Evolutionary conservation across 306 rosid genomes (phyloP).

Genomic region (Dalbergia oliveri): DNA sequence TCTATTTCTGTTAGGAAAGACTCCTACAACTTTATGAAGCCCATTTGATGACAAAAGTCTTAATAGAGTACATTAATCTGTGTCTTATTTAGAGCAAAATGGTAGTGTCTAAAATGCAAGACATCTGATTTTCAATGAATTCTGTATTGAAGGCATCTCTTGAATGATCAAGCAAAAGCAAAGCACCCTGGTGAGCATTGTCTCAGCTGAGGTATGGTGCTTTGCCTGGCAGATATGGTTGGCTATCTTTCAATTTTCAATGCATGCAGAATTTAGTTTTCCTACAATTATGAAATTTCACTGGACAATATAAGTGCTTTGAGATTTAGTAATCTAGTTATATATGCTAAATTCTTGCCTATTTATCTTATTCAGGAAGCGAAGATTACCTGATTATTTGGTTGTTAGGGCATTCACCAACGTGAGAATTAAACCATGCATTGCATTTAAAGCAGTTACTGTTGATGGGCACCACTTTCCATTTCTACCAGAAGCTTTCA

Average conservation of each 20-base stretch:
- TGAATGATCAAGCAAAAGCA: conserved; percentile 18
- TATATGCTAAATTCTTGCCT: not conserved
- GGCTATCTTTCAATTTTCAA: not conserved
- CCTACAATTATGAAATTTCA: conserved; percentile 16
- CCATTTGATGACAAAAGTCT: not conserved
- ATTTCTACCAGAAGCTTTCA: conserved; percentile 1
- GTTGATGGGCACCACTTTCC: not conserved
- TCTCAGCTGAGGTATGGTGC: conserved; percentile 28
- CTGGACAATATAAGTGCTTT: not conserved
- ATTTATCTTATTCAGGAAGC: not conserved
- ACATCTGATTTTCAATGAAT: conserved; percentile 35
- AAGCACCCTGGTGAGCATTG: conserved; percentile 9
- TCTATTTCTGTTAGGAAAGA: not conserved
- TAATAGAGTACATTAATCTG: not conserved
- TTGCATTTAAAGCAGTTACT: conserved; percentile 7
- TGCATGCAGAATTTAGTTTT: conserved; percentile 7
- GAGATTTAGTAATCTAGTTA: not conserved
- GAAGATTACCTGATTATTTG: not conserved
- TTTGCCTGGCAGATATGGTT: not conserved
- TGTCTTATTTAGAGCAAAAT: conserved; percentile 20
- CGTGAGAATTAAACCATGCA: conserved; percentile 9
- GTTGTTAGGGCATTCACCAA: conserved; percentile 21
- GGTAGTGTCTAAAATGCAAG: conserved; percentile 11
- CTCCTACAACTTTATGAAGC: not conserved
- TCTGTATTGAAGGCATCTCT: conserved; percentile 24